Conservation (phyloP, 2,329 filamentous ascomycete genomes). For the Aureobasidium uvarum region DNA sequence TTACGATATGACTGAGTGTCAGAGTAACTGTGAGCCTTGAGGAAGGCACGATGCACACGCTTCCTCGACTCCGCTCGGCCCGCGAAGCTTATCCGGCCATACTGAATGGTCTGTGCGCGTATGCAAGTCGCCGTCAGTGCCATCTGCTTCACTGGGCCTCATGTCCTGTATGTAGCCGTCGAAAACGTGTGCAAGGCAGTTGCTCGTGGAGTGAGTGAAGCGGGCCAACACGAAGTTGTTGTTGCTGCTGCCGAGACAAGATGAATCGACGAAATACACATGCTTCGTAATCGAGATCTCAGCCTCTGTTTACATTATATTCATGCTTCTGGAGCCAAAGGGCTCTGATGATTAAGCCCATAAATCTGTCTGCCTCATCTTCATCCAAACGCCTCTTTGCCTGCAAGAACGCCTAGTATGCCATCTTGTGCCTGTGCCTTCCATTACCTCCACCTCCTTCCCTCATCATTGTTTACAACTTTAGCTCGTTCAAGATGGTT, state of each 20-base stretch:
- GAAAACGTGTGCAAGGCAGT: not conserved
- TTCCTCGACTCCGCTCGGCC: slow-evolving; percentile 15
- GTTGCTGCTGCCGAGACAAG: not conserved
- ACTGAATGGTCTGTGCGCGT: not conserved
- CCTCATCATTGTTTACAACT: slow-evolving; percentile 54
- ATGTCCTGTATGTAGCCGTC: slow-evolving; percentile 1
- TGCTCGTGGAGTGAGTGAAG: not conserved
- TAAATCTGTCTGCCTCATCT: slow-evolving; percentile 22
- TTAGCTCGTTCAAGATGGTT: slow-evolving; percentile 83
- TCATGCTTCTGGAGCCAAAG: slow-evolving; percentile 3
- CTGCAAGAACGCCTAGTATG: slow-evolving; percentile 14
- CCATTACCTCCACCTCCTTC: slow-evolving; percentile 19
- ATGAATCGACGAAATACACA: not conserved
- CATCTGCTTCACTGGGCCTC: not conserved
- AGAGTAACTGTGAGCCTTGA: not conserved
- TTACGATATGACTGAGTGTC: slow-evolving; percentile 7
- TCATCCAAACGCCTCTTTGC: slow-evolving; percentile 19
- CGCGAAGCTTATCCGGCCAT: slow-evolving; percentile 15
- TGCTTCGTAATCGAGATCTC: not conserved
- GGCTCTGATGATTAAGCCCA: slow-evolving; percentile 11
- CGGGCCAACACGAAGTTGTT: not conserved
- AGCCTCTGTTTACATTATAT: not conserved
- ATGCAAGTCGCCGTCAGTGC: slow-evolving; percentile 3
- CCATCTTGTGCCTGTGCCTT: not conserved
- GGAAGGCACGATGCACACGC: slow-evolving; percentile 10